Base-by-base conservation (phyloP, 257 asterid genomes). In the Cynanchum wilfordii region DNA sequence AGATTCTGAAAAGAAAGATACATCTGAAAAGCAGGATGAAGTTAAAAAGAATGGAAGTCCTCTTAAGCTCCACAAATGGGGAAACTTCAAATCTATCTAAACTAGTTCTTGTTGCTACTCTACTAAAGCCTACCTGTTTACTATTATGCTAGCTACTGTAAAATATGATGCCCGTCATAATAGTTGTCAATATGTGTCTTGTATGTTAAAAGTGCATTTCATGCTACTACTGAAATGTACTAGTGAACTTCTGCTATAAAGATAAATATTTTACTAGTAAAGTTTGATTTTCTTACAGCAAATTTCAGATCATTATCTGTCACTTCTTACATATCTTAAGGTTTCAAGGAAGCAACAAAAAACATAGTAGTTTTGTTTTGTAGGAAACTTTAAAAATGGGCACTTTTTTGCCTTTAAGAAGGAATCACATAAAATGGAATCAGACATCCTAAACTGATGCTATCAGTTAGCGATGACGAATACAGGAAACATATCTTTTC, bases 1-100 rank as follows among this genome's bases (percentile, higher is more conserved):
- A 0, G 85, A 82, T 79, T 33, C 10, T 24, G 75, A 70, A 69
- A 86, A 84, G 87, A 90, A 83, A 75, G 91, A 87, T 36, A 86
- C 80, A 30, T 81, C 81, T 22, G 65, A 51, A 0, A 80, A 85
- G 57, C 66, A 66, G 1, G 71, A 71, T 27, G 68, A 77, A 57
- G 40, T 60, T 4, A 78, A 74, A 5, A 66, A 63, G 29, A 78
- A 65, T 16, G 82, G 76, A 13, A 77, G 77, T 6, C 66, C 36
- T 33, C 89, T 87, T 71, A 87, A 83, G 78, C 44, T 73, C 40
- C 66, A 59, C 82, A 84, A 81, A 42, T 81, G 88, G 88, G 72
- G 77, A 40, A 79, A 81, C 29, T 78, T 71, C 63, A 81, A 82
- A 78, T 74, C 10, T 7, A 64, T 9, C 49, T 64, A 12, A 58